Evolutionary conservation across 2,329 filamentous ascomycete genomes (phyloP), one percentile per base, ranked within the genome.

Genomic region (Talaromyces sp.): DNA sequence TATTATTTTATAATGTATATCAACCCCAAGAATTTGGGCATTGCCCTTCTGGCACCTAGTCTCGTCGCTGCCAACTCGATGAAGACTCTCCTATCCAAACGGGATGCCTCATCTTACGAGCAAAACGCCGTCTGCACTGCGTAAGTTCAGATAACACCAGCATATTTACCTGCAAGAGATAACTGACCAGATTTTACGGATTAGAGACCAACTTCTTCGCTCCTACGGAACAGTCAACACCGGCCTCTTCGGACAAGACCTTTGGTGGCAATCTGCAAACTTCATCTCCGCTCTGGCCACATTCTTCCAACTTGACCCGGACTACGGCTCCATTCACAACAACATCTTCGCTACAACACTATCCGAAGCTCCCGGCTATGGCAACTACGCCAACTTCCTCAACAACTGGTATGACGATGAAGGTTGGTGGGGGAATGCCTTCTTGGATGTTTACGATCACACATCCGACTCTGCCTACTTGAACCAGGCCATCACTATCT

Each of bases 401-500:
- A 38, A 66, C 45, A 15, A n/a, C 25, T 66, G 19, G 31, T 66
- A 66, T 40, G 65, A 66, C 25, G 65, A 66, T 22, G 65, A 66
- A 31, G 60, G 60, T 13, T 66, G 65, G 65, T 66, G 65, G 65
- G 65, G 53, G 38, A 66, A 66, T 51, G 65, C 65, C 5, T 66
- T 61, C 54, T 43, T 66, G 38, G 65, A 64, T 36, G 65, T 66
- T 8, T 66, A 66, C 56, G 65, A 66, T 38, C 36, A 63, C 53
- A 63, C 61, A n/a, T 25, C 27, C 10, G 31, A 64, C 34, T 19
- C 27, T 31, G 43, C 61, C 5, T 64, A 64, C 36, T 31, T 66
- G 47, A 38, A 66, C 10, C 36, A 51, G 27, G 65, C 61, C 7
- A 66, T 66, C 34, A 64, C 53, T 2, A 51, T 66, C 19, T 66